Conservation (phyloP, 2,329 filamentous ascomycete genomes). For the Drechslerella dactyloides region DNA sequence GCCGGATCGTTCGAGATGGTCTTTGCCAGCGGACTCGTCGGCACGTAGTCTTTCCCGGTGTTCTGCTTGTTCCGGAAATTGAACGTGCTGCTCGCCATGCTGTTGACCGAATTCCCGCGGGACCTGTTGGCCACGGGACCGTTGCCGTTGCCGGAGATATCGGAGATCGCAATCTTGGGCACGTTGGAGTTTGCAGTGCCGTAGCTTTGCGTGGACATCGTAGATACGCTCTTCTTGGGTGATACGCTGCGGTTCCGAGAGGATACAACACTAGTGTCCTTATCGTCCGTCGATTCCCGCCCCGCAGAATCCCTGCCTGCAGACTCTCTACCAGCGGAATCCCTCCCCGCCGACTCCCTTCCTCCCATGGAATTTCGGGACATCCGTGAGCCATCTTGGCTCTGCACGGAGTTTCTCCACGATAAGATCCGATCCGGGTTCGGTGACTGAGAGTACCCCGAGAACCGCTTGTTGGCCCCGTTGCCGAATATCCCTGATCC, state of each 20-base stretch:
- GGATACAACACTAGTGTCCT: conserved; percentile 60
- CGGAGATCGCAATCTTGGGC: conserved; percentile 39
- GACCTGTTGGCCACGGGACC: conserved; percentile 31
- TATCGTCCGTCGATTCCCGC: conserved; percentile 56
- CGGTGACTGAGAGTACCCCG: conserved; percentile 55
- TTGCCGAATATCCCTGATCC: conserved; percentile 65
- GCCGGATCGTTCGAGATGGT: conserved; percentile 48
- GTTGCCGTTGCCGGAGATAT: conserved; percentile 39
- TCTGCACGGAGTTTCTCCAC: conserved; percentile 77
- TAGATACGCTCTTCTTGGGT: conserved; percentile 55
- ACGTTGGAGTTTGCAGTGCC: conserved; percentile 36
- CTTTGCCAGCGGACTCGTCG: conserved; percentile 34
- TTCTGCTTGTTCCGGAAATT: conserved; percentile 17
- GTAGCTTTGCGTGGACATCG: conserved; percentile 52
- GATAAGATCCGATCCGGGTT: conserved; percentile 77
- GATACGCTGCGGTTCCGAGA: conserved; percentile 55
- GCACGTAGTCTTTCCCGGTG: conserved; percentile 24
- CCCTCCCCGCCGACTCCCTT: conserved; percentile 30
- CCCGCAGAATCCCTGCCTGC: conserved; percentile 11
- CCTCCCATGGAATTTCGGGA: conserved; percentile 61
- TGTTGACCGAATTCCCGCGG: conserved; percentile 37
- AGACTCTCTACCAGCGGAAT: conserved; percentile 32
- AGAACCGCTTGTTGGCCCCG: conserved; percentile 49
- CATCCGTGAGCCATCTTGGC: conserved; percentile 57
- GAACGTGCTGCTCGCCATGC: conserved; percentile 39